Base-by-base conservation (phyloP, 495 filamentous ascomycete genomes). In the Penicillium silybi region DNA sequence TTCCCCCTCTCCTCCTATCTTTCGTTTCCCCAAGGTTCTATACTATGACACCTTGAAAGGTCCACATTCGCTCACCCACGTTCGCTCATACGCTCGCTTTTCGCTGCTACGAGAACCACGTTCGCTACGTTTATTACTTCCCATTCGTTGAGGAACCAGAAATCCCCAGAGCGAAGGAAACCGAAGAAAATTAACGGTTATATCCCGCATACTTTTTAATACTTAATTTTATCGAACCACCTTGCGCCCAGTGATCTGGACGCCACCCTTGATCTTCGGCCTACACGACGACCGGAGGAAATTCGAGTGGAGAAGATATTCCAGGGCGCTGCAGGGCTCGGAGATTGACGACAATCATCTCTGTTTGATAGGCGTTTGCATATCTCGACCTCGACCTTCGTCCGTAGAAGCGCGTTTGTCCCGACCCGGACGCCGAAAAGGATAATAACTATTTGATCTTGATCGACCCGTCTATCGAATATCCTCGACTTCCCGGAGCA, bases 71-170 rank as follows among this genome's bases (percentile, higher is more conserved):
- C 71, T 70, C 65, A 56, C 55, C 54, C 59, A 68, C 69, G 61
- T 67, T 72, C 67, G 67, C 69, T 69, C 59, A 66, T 62, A 76
- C 72, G 72, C 68, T 76, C 71, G 72, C 71, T 75, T 68, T 62
- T 61, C 69, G 61, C 68, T 59, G 64, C 57, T 54, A 70, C 63
- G 65, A 69, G 57, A 63, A 65, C 55, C 66, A 74, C 72, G 63
- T 70, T 75, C 72, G 72, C 72, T 75, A 75, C 68, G 62, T 56
- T 62, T 54, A 42, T 26, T 61, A 54, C 43, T 22, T 55, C 23
- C 34, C 46, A 44, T 57, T 46, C 32, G 27, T 43, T 46, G 50
- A 52, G 51, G 39, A 44, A 35, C 22, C 47, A 57, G 47, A 52
- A 56, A 57, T 44, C 42, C 45, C n/a, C n/a, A n/a, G 7, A 41